phyloP scores from a whole-genome alignment of 805 yeast species.

The Candida methanosorbosa region DNA sequence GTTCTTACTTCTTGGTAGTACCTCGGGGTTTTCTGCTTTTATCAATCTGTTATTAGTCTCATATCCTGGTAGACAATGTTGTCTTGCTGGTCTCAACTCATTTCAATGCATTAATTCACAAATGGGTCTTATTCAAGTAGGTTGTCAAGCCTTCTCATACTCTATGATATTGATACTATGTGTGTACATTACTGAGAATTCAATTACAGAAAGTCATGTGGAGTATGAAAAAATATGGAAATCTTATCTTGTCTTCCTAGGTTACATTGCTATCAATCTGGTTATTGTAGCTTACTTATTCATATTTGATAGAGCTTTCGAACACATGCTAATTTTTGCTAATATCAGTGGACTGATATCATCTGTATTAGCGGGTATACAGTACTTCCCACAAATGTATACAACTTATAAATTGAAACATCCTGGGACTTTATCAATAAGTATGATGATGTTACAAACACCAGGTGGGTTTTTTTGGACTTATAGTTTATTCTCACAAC shows the following conservation, averaged over 20 bases:
- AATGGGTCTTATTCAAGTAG: constrained; percentile 58
- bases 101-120: constrained; percentile 64
- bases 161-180: constrained; percentile 48
- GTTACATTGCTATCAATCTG: constrained; percentile 27
- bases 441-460: constrained; percentile 80
- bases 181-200: constrained; percentile 34
- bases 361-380: constrained; percentile 53
- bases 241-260: constrained; percentile 32
- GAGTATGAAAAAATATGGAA: constrained; percentile 34
- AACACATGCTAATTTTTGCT: constrained; percentile 33
- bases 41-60: constrained; percentile 59
- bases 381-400: constrained; percentile 71
- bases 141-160: constrained; percentile 53
- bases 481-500: constrained; percentile 56
- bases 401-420: constrained; percentile 65
- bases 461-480: constrained; percentile 87
- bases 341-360: constrained; percentile 57
- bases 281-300: constrained; percentile 26
- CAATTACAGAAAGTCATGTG: constrained; percentile 35
- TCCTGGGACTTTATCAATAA: constrained; percentile 71
- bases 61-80: constrained; percentile 54
- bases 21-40: constrained; percentile 60
- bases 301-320: constrained; percentile 7
- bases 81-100: constrained; percentile 29
- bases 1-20: constrained; percentile 60